Evolutionary conservation across 257 asterid species (phyloP), one percentile per base, ranked within the genome.

Genomic region (Nicotiana benthamiana): DNA sequence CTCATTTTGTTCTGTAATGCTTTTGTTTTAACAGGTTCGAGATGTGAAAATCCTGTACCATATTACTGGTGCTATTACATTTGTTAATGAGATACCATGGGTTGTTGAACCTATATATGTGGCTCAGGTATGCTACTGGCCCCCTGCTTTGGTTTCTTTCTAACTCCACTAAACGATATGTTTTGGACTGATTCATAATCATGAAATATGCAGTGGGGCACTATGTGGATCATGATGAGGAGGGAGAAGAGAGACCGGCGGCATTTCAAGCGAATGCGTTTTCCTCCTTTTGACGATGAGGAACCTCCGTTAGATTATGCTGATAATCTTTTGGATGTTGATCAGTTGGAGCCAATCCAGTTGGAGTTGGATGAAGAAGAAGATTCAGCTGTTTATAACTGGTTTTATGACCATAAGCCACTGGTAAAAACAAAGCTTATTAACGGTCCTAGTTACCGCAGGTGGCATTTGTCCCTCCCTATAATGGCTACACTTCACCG

Each of bases 201-300:
- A 52, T 83, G 30, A 11, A 79, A 79, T 46, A 51, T 86, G 46
- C 91, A 95, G 98, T 95, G 99, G 99, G 99, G 99, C 51, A 86
- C 97, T 3, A 95, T 95, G 99, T 95, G 99, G 99, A 95, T 95
- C 76, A 95, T 95, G 99, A 93, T 95, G 99, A 89, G 99, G 56
- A 89, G 99, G 83, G 99, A 95, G 90, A 95, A 95, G 92, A 89
- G 99, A 87, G 99, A 95, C 85, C 83, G 99, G 1, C 90, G 98
- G 0, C 98, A 95, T 91, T 95, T 95, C 87, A 95, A 95, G 90
- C 93, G 99, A 74, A 95, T 95, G 98, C 91, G 98, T 26, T 95
- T 95, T 83, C 99, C 99, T 48, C 98, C 99, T 57, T 95, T 95
- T 82, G 99, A 95, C 85, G 99, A 95, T 80, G 99, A 95, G 87